Evolutionary conservation across 1,284 basidiomycete species (phyloP).

Genomic region (Inonotus obliquus): DNA sequence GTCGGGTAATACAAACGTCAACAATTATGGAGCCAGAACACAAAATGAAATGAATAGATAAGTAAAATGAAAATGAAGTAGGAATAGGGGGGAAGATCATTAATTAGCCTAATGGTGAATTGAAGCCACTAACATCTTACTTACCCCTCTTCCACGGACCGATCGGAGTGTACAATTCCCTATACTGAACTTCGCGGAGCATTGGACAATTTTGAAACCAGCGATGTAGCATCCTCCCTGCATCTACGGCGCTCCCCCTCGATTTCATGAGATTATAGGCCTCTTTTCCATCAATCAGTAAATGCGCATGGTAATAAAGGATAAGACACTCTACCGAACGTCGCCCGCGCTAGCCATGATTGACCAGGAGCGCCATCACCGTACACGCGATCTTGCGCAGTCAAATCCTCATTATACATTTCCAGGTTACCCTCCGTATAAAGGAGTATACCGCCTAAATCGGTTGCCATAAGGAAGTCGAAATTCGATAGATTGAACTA

Average conservation of each 20-base stretch:
- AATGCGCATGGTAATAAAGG: not conserved
- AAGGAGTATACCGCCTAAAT: conserved; percentile 20
- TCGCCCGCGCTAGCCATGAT: conserved; percentile 19
- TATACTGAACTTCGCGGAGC: conserved; percentile 14
- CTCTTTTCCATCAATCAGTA: conserved; percentile 11
- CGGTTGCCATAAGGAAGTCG: not conserved
- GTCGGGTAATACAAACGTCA: no score
- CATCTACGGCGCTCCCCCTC: conserved; percentile 13
- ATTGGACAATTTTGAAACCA: conserved; percentile 14
- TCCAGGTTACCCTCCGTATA: conserved; percentile 21
- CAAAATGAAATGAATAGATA: not conserved
- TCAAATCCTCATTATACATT: conserved; percentile 18
- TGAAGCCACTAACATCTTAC: not conserved
- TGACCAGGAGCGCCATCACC: conserved; percentile 18
- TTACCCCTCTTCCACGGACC: conserved; percentile 21
- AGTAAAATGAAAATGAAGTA: not conserved
- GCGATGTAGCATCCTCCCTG: conserved; percentile 8
- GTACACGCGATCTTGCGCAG: conserved; percentile 13
- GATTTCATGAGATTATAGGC: conserved; percentile 18
- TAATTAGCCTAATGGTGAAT: not conserved
- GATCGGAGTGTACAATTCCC: conserved; percentile 18
- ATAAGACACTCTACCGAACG: conserved; percentile 13
- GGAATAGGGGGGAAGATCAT: not conserved
- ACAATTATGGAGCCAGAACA: not conserved
- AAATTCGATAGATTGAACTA: not conserved